phyloP scores from a whole-genome alignment of 2,329 filamentous ascomycete genomes.

The Ceratocystis variospora region DNA sequence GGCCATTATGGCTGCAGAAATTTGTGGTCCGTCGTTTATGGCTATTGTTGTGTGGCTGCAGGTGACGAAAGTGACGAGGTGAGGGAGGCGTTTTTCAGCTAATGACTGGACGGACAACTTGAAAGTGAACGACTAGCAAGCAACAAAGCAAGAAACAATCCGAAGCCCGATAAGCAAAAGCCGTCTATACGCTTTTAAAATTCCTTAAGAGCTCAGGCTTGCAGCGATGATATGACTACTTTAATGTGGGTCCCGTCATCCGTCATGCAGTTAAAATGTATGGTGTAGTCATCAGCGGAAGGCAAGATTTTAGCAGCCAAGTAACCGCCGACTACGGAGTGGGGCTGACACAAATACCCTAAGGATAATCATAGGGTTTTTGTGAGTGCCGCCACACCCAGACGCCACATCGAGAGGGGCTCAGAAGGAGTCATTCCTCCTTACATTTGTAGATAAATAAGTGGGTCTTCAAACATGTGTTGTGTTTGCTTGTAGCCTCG shows the following conservation, averaged over 20 bases:
- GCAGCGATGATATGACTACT: neutral
- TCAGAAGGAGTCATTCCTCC: no score
- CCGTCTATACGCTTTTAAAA: neutral
- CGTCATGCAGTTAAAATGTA: neutral
- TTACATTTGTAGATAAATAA: neutral
- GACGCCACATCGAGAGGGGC: slow-evolving; percentile 7
- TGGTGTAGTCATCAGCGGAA: slow-evolving; percentile 1
- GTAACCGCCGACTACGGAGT: slow-evolving; percentile 13
- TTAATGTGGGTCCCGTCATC: neutral
- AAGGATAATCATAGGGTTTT: neutral
- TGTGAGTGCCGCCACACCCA: neutral
- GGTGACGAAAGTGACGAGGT: neutral
- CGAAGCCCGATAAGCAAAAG: neutral
- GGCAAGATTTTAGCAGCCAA: neutral
- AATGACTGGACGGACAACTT: slow-evolving; percentile 13
- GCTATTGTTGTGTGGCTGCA: neutral
- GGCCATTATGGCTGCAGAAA: slow-evolving; percentile 11
- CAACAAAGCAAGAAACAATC: neutral
- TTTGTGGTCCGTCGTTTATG: neutral
- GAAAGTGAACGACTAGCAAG: neutral
- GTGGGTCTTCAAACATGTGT: slow-evolving; percentile 1
- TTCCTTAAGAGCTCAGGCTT: neutral
- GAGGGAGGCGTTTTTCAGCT: neutral
- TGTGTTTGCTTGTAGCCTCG: slow-evolving; percentile 12
- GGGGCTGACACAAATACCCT: neutral